Evolutionary conservation across 2,329 filamentous ascomycete genomes (phyloP).

Genomic region (Epichloe coenophiala): DNA sequence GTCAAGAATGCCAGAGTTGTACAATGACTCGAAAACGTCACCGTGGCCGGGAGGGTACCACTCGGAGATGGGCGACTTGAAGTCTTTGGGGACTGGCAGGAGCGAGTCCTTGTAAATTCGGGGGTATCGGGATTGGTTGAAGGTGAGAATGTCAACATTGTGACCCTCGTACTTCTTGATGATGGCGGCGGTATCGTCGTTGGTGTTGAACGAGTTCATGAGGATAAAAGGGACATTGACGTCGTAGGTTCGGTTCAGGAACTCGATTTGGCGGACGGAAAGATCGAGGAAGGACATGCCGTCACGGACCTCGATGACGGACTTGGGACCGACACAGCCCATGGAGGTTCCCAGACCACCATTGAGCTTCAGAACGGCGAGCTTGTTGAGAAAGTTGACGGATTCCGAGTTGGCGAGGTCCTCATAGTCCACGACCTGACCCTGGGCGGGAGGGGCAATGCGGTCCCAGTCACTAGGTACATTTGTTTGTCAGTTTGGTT

Average conservation of each 20-base stretch:
- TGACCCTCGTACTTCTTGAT: slow-evolving; percentile 99
- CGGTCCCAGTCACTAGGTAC: slow-evolving; percentile 78
- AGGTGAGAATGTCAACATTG: slow-evolving; percentile 98
- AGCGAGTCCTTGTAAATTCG: slow-evolving; percentile 97
- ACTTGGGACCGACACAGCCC: slow-evolving; percentile 98
- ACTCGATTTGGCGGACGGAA: slow-evolving; percentile 97
- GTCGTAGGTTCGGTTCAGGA: slow-evolving; percentile 94
- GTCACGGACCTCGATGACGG: slow-evolving; percentile 97
- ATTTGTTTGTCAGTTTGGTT: slow-evolving; percentile 1
- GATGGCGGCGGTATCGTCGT: slow-evolving; percentile 93
- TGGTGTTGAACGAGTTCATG: slow-evolving; percentile 99
- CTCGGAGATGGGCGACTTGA: slow-evolving; percentile 77
- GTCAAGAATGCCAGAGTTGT: slow-evolving; percentile 97
- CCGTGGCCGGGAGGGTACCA: slow-evolving; percentile 99
- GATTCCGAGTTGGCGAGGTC: slow-evolving; percentile 81
- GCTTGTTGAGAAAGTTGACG: slow-evolving; percentile 89
- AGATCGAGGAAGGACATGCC: slow-evolving; percentile 99
- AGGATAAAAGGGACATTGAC: slow-evolving; percentile 97
- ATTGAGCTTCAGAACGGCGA: slow-evolving; percentile 97
- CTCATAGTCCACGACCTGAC: slow-evolving; percentile 92
- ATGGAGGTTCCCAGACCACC: slow-evolving; percentile 98
- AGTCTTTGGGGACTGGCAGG: slow-evolving; percentile 84
- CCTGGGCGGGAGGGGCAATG: slow-evolving; percentile 82
- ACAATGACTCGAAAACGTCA: slow-evolving; percentile 98
- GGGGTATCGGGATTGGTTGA: slow-evolving; percentile 98